Percentiles rank a stretch among this genome's conserved stretches.
phyloP scores from a whole-genome alignment of 148 eudicot genomes.

The Nepenthes mirabilis region DNA sequence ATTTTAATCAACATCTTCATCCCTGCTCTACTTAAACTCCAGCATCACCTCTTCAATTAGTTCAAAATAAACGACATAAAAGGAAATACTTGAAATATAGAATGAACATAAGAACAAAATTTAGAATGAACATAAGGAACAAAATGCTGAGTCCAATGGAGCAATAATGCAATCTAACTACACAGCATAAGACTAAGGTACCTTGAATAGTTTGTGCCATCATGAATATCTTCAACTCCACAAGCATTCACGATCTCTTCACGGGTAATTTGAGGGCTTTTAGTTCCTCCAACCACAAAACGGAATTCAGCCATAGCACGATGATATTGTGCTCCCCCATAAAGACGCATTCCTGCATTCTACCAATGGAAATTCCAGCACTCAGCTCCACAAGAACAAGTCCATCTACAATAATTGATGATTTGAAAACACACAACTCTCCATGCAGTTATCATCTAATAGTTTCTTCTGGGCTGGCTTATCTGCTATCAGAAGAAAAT shows the following conservation, averaged over 20 bases:
- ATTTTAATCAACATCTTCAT: too few relatives aligned
- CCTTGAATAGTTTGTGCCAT: conserved; percentile 99
- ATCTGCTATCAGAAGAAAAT: too few relatives aligned
- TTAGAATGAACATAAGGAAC: background rate
- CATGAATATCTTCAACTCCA: conserved; percentile 99
- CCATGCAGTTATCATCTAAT: too few relatives aligned
- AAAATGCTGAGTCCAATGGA: background rate
- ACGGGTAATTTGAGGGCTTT: conserved; percentile 95
- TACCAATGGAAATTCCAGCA: conserved; percentile 11
- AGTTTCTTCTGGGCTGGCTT: too few relatives aligned
- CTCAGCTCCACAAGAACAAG: background rate
- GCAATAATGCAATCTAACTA: background rate
- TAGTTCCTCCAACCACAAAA: conserved; percentile 90
- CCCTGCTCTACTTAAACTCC: too few relatives aligned
- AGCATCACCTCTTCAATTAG: too few relatives aligned
- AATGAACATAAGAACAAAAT: background rate
- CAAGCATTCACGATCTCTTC: conserved; percentile 99
- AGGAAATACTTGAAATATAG: too few relatives aligned
- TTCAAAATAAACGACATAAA: too few relatives aligned
- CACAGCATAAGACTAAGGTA: conserved; percentile 12
- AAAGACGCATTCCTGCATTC: conserved; percentile 99
- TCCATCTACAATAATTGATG: background rate
- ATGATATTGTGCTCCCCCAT: conserved; percentile 99
- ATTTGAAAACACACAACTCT: background rate
- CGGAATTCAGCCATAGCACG: conserved; percentile 99